Conservation (phyloP, 1,284 basidiomycete genomes). For the Heterobasidion occidentale region DNA sequence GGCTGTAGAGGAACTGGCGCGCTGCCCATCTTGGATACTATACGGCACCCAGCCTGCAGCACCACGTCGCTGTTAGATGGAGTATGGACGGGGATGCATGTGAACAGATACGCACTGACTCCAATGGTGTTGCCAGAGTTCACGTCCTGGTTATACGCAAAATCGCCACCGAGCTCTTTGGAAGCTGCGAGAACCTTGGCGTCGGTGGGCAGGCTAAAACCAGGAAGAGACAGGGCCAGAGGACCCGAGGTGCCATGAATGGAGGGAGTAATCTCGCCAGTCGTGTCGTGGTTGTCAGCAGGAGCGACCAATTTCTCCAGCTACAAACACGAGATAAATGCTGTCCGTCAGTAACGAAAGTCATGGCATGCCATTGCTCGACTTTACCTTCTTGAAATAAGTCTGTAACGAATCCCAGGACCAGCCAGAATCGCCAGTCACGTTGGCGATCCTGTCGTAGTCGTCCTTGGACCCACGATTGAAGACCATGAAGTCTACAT, state of each 20-base stretch:
- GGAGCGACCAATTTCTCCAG: constrained; percentile 13
- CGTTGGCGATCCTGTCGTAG: constrained; percentile 18
- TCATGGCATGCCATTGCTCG: neutral
- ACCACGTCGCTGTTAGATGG: neutral
- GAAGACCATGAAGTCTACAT: constrained; percentile 19
- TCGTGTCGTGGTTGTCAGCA: constrained; percentile 12
- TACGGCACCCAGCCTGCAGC: constrained; percentile 26
- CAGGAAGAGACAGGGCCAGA: constrained; percentile 1
- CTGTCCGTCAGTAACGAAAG: neutral
- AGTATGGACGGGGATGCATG: neutral
- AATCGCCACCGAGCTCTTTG: constrained; percentile 13
- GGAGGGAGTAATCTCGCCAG: constrained; percentile 12
- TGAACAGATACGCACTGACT: constrained; percentile 15
- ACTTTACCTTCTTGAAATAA: constrained; percentile 21
- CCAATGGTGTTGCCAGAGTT: constrained; percentile 26
- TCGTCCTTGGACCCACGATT: constrained; percentile 23
- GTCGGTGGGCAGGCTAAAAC: constrained; percentile 18
- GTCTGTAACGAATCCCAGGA: constrained; percentile 18
- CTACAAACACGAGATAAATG: constrained; percentile 4
- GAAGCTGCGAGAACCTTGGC: constrained; percentile 14
- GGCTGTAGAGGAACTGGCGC: constrained; percentile 28
- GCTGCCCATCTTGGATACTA: constrained; percentile 21
- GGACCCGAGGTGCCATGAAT: constrained; percentile 11
- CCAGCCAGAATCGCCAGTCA: constrained; percentile 22
- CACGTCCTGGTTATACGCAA: constrained; percentile 24